Conservation (phyloP, 805 yeast species). For the Kuraishia borneana region DNA sequence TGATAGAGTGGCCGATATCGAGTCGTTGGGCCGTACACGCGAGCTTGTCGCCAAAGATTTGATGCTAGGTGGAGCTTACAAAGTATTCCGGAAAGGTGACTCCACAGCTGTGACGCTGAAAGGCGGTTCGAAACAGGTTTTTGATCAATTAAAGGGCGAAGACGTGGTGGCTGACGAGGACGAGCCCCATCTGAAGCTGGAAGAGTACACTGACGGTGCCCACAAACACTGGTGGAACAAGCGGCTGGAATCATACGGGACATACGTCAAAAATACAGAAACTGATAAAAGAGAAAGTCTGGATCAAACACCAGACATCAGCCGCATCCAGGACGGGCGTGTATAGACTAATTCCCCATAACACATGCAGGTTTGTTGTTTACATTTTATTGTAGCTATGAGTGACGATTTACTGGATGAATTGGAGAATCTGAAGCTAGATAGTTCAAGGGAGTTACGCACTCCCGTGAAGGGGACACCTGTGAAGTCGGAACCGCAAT, state of each 20-base stretch:
- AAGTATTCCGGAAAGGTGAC: slow-evolving; percentile 11
- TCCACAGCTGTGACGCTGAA: slow-evolving; percentile 5
- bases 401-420: too few relatives aligned
- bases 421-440: too few relatives aligned
- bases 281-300: too few relatives aligned
- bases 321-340: too few relatives aligned
- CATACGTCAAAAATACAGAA: too few relatives aligned
- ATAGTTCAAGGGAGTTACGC: too few relatives aligned
- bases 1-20: slow-evolving; percentile 64
- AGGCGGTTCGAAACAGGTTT: slow-evolving; percentile 10
- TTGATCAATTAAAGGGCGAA: slow-evolving; percentile 10
- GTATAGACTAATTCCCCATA: too few relatives aligned
- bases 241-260: slow-evolving; percentile 23
- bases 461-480: too few relatives aligned
- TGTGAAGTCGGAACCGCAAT: too few relatives aligned
- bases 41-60: slow-evolving; percentile 68
- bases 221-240: slow-evolving; percentile 34
- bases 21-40: slow-evolving; percentile 66
- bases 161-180: slow-evolving; percentile 8
- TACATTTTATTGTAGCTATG: too few relatives aligned
- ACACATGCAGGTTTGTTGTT: too few relatives aligned
- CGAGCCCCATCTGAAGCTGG: slow-evolving; percentile 13
- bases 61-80: slow-evolving; percentile 35
- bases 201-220: slow-evolving; percentile 22
- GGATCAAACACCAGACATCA: too few relatives aligned